Evolutionary conservation across 139 green algal species (phyloP).

Genomic region (Haematococcus sp.): DNA sequence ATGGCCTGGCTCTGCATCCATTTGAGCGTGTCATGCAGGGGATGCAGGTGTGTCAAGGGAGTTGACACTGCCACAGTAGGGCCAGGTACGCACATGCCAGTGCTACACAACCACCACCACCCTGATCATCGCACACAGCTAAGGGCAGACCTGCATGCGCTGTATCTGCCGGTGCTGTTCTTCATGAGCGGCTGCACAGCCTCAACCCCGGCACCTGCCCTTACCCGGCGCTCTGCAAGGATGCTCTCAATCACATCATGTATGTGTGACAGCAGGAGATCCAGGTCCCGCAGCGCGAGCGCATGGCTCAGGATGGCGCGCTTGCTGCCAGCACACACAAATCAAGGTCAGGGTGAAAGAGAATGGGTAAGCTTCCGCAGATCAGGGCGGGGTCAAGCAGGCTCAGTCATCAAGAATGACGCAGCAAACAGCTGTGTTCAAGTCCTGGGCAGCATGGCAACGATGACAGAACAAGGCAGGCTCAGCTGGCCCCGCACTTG

Average conservation of each 20-base stretch:
- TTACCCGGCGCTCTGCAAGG: conserved; percentile 5
- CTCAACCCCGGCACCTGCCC: background rate
- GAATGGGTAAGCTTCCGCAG: too few relatives aligned
- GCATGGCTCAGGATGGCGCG: conserved; percentile 20
- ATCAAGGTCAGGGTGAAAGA: too few relatives aligned
- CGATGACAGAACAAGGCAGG: too few relatives aligned
- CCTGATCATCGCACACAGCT: background rate
- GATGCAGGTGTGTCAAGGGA: too few relatives aligned
- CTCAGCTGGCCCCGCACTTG: conserved; percentile 20
- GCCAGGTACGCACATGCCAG: too few relatives aligned
- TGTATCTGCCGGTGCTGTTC: background rate
- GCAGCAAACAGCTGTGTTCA: too few relatives aligned
- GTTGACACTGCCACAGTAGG: too few relatives aligned
- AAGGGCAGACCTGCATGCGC: conserved; percentile 3
- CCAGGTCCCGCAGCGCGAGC: conserved; percentile 20
- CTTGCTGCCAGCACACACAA: conserved; percentile 10
- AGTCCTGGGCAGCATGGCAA: too few relatives aligned
- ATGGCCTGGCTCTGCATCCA: background rate
- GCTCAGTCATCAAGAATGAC: too few relatives aligned
- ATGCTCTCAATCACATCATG: conserved; percentile 38
- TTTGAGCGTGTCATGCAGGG: background rate
- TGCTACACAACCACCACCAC: too few relatives aligned
- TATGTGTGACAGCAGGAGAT: conserved; percentile 27
- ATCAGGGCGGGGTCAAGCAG: too few relatives aligned
- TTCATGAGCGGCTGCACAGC: too few relatives aligned